Evolutionary conservation across 2,329 filamentous ascomycete genomes (phyloP).

Genomic region (Sporothrix pallida): DNA sequence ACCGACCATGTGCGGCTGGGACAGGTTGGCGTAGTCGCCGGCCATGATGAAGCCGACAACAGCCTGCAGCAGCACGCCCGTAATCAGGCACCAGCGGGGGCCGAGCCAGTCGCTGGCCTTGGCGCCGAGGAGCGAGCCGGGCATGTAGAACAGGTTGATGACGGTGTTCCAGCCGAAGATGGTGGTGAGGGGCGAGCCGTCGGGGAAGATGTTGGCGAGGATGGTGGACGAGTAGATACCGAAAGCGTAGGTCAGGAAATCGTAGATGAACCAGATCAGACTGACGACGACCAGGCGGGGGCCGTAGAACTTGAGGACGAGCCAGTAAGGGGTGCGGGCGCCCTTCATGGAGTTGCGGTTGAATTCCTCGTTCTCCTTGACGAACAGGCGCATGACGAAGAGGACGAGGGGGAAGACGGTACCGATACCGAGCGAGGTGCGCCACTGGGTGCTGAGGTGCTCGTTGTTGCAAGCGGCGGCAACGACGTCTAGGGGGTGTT

Average conservation of each 20-base stretch:
- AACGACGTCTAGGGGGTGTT: slow-evolving; percentile 49
- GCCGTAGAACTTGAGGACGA: slow-evolving; percentile 72
- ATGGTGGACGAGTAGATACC: slow-evolving; percentile 83
- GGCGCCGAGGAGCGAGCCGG: slow-evolving; percentile 78
- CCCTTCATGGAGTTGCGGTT: slow-evolving; percentile 71
- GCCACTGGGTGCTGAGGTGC: slow-evolving; percentile 79
- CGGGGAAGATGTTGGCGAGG: slow-evolving; percentile 67
- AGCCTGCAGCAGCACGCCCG: slow-evolving; percentile 74
- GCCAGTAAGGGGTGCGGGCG: slow-evolving; percentile 59
- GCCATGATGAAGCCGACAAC: slow-evolving; percentile 89
- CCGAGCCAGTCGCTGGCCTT: slow-evolving; percentile 80
- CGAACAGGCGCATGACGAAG: slow-evolving; percentile 71
- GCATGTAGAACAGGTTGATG: slow-evolving; percentile 87
- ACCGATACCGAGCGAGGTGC: slow-evolving; percentile 78
- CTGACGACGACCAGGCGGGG: slow-evolving; percentile 72
- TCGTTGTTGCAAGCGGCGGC: slow-evolving; percentile 62
- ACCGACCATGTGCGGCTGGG: slow-evolving; percentile 68
- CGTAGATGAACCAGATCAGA: slow-evolving; percentile 84
- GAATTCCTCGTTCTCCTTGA: slow-evolving; percentile 81
- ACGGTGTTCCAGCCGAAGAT: slow-evolving; percentile 88
- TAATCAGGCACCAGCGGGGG: slow-evolving; percentile 73
- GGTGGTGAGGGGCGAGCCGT: slow-evolving; percentile 69
- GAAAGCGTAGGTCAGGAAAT: slow-evolving; percentile 85
- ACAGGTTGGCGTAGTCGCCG: slow-evolving; percentile 74
- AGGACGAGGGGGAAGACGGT: slow-evolving; percentile 77